Conservation (phyloP, 1,284 basidiomycete genomes). For the Leccinum griseonigrum region DNA sequence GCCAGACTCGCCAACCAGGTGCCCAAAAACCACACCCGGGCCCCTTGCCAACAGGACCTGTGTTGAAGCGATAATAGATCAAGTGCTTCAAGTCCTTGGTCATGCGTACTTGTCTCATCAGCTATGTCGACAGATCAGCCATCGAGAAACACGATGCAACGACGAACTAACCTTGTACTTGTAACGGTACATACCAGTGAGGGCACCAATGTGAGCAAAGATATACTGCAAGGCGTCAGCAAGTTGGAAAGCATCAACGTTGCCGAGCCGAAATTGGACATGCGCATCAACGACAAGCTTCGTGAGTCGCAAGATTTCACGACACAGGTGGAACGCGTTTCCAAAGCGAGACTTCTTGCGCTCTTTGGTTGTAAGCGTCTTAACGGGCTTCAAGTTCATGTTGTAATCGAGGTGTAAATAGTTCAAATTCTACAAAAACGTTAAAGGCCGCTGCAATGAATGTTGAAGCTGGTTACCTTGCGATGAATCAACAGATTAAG, state of each 20-base stretch:
- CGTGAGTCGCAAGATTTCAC: constrained; percentile 95
- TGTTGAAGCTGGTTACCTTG: constrained; percentile 51
- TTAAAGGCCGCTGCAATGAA: background rate
- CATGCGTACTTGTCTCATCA: constrained; percentile 99
- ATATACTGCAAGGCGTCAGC: constrained; percentile 99
- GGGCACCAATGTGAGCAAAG: constrained; percentile 95
- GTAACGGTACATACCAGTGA: constrained; percentile 99
- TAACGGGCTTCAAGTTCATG: constrained; percentile 97
- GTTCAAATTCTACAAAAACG: constrained; percentile 75
- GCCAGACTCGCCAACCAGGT: constrained; percentile 99
- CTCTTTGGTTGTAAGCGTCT: constrained; percentile 99
- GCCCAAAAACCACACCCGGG: constrained; percentile 99
- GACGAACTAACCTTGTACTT: constrained; percentile 82
- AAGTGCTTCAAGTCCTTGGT: constrained; percentile 99
- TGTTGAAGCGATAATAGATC: constrained; percentile 99
- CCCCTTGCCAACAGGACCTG: constrained; percentile 98
- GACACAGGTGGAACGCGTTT: constrained; percentile 98
- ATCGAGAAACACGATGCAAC: constrained; percentile 5
- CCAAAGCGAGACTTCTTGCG: constrained; percentile 99
- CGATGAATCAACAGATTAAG: constrained; percentile 98
- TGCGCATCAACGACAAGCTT: constrained; percentile 99
- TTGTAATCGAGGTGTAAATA: constrained; percentile 94
- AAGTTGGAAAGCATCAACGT: constrained; percentile 98
- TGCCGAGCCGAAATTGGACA: constrained; percentile 97
- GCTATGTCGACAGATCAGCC: constrained; percentile 36